Conservation (phyloP, 1,139 yeast species). For the Protomyces lactucae-debilis region DNA sequence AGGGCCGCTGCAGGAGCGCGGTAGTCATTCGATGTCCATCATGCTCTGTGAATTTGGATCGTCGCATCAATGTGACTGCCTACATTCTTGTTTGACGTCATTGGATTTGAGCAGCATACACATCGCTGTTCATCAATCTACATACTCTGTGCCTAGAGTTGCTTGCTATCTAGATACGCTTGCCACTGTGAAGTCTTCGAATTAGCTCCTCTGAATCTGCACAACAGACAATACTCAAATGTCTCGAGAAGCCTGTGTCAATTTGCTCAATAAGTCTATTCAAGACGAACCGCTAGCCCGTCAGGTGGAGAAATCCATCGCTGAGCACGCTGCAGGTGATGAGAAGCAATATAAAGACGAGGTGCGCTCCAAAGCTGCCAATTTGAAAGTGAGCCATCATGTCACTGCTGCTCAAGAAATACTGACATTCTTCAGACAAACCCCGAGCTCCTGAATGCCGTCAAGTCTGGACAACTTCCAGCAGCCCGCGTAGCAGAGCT, state of each 20-base stretch:
- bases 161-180: too few species aligned
- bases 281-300: constrained; percentile 1
- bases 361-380: constrained; percentile 10
- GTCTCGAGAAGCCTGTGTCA: constrained; percentile 20
- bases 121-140: too few species aligned
- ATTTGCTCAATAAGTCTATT: constrained; percentile 3
- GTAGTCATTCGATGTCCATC: not conserved
- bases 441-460: not conserved
- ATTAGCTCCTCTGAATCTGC: too few species aligned
- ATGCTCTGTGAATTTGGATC: too few species aligned
- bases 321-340: constrained; percentile 1
- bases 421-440: not conserved
- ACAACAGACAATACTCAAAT: not conserved
- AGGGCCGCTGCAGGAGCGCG: not conserved
- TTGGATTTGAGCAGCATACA: not conserved
- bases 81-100: not conserved
- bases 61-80: not conserved
- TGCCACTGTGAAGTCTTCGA: too few species aligned
- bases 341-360: constrained; percentile 7
- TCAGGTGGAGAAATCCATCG: constrained; percentile 6
- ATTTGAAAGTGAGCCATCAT: not conserved
- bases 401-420: not conserved
- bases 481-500: not conserved
- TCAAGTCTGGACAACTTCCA: not conserved
- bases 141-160: too few species aligned